Conservation (phyloP, 1,284 basidiomycete genomes). For the Cryptococcus deneoformans region DNA sequence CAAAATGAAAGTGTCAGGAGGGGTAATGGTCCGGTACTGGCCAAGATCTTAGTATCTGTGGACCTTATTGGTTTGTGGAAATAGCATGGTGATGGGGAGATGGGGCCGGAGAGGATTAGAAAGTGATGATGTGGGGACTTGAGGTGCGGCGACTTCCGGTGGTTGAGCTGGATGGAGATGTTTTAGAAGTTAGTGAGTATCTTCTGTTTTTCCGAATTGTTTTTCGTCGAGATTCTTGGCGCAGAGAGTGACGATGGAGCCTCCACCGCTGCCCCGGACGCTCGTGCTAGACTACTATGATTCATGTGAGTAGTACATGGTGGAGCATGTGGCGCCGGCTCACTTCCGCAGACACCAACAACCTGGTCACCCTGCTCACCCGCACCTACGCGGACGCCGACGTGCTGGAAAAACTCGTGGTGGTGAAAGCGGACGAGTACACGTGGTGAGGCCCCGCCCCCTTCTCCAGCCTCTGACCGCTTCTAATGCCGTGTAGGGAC, state of each 20-base stretch:
- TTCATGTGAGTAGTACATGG: conserved; percentile 34
- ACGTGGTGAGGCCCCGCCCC: conserved; percentile 32
- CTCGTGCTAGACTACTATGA: conserved; percentile 51
- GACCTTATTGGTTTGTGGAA: too few species aligned
- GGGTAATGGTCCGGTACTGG: too few species aligned
- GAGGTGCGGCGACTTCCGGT: too few species aligned
- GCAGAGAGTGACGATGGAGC: conserved; percentile 2
- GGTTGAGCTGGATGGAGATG: too few species aligned
- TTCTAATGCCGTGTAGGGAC: conserved; percentile 24
- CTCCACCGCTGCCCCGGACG: conserved; percentile 42
- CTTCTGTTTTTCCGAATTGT: too few species aligned
- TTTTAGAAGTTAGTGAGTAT: too few species aligned
- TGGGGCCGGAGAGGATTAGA: too few species aligned
- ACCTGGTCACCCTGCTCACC: conserved; percentile 49
- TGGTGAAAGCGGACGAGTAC: conserved; percentile 48
- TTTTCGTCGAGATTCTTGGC: too few species aligned
- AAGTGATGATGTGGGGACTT: too few species aligned
- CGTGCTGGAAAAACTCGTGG: conserved; percentile 46
- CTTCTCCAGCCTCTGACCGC: not conserved
- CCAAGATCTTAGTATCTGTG: too few species aligned
- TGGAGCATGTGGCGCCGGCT: not conserved
- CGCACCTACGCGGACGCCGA: conserved; percentile 43
- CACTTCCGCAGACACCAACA: conserved; percentile 44
- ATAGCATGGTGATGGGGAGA: too few species aligned
- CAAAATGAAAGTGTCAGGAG: too few species aligned